Conservation (phyloP, 768 basidiomycete species). For the Thelephora ganbajun region DNA sequence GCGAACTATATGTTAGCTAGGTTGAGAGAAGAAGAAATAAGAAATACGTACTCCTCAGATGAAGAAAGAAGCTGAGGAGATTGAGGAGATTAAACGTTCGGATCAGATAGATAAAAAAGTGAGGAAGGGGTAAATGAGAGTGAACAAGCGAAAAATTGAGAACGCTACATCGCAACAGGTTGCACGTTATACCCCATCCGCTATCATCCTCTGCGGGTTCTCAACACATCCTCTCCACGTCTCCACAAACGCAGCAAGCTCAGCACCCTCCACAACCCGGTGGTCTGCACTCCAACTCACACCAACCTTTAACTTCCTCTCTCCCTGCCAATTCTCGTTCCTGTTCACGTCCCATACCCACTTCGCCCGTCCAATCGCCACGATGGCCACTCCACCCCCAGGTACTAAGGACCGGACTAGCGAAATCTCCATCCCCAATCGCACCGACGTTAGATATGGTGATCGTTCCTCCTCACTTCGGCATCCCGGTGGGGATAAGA, state of each 20-base stretch:
- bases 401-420: constrained; percentile 64
- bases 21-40: too few species aligned
- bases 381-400: constrained; percentile 77
- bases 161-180: too few species aligned
- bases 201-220: constrained; percentile 55
- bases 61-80: too few species aligned
- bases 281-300: constrained; percentile 84
- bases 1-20: too few species aligned
- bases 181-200: constrained; percentile 22
- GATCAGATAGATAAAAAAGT: too few species aligned
- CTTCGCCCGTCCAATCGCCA: constrained; percentile 63
- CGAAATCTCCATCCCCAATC: constrained; percentile 57
- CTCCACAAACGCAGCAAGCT: constrained; percentile 81
- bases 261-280: constrained; percentile 78
- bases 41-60: too few species aligned
- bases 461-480: constrained; percentile 61
- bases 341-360: constrained; percentile 63
- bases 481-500: constrained; percentile 57
- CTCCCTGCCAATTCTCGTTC: constrained; percentile 25
- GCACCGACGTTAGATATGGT: constrained; percentile 77
- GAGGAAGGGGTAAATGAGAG: too few species aligned
- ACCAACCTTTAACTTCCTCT: constrained; percentile 41
- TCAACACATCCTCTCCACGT: constrained; percentile 74
- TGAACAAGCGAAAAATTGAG: too few species aligned
- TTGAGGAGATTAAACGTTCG: too few species aligned